Conservation (phyloP, 345 rosid species). For the Gossypium thurberi region DNA sequence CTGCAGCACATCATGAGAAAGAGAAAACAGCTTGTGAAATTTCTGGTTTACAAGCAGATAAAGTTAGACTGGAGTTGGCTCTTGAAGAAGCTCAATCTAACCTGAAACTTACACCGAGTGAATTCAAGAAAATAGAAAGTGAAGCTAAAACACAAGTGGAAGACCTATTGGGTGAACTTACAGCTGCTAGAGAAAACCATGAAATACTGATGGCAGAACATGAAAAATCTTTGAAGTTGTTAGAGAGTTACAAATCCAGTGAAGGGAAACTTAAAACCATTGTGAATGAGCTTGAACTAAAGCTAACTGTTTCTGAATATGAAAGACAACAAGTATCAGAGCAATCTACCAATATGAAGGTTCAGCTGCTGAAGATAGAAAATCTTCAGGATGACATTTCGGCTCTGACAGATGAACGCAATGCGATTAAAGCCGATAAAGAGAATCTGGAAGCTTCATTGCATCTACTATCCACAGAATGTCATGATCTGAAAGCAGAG, state of each 20-base stretch:
- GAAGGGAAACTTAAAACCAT: conserved; percentile 40
- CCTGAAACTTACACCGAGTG: conserved; percentile 15
- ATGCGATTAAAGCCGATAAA: conserved; percentile 23
- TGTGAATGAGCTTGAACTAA: conserved; percentile 37
- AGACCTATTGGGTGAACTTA: conserved; percentile 31
- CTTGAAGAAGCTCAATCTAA: conserved; percentile 15
- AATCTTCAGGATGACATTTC: conserved; percentile 27
- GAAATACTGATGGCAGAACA: conserved; percentile 28
- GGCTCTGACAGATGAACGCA: conserved; percentile 29
- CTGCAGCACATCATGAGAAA: conserved; percentile 20
- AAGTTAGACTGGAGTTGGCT: conserved; percentile 25
- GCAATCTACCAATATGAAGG: conserved; percentile 29
- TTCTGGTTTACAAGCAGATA: conserved; percentile 16
- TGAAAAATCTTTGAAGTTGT: conserved; percentile 24
- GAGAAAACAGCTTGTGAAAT: conserved; percentile 27
- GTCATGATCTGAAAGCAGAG: conserved; percentile 31
- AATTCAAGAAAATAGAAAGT: conserved; percentile 15
- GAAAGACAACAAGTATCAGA: conserved; percentile 39
- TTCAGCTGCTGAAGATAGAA: conserved; percentile 27
- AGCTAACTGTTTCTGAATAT: conserved; percentile 47
- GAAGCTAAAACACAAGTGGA: conserved; percentile 25
- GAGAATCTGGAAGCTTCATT: conserved; percentile 31
- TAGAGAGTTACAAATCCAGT: conserved; percentile 28
- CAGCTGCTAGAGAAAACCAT: conserved; percentile 27
- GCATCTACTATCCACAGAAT: conserved; percentile 22